Conservation (phyloP, 495 filamentous ascomycete species). For the Trichoderma orchidacearum region DNA sequence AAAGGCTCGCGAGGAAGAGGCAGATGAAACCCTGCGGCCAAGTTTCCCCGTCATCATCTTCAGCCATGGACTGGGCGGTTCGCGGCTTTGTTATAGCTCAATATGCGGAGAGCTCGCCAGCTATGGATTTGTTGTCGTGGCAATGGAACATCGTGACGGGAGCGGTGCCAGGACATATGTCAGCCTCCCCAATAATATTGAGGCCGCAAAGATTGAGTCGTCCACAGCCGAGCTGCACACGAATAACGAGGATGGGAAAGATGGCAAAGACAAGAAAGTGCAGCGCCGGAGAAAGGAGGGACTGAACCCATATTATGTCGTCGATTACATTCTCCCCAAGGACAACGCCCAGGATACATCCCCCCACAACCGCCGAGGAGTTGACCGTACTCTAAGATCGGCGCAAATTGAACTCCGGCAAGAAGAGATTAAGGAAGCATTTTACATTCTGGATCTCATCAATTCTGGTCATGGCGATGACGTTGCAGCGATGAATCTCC, state of each 20-base stretch:
- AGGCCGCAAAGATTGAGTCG: conserved; percentile 8
- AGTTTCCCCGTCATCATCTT: conserved; percentile 54
- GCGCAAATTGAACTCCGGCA: conserved; percentile 48
- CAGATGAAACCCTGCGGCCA: conserved; percentile 6
- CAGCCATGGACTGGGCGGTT: conserved; percentile 54
- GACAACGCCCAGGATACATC: conserved; percentile 24
- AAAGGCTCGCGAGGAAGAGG: conserved; percentile 18
- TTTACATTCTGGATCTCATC: conserved; percentile 38
- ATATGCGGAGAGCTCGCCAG: conserved; percentile 49
- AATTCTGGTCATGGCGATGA: conserved; percentile 29
- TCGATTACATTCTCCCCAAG: conserved; percentile 31
- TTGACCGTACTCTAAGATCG: conserved; percentile 30
- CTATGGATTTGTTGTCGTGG: conserved; percentile 53
- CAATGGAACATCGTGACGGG: conserved; percentile 55
- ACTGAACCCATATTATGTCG: conserved; percentile 16
- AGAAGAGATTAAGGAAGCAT: conserved; percentile 46
- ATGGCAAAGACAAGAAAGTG: neutral
- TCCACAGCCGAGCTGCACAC: neutral
- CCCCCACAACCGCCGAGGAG: conserved; percentile 17
- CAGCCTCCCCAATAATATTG: conserved; percentile 15
- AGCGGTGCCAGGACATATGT: conserved; percentile 49
- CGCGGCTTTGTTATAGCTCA: conserved; percentile 46
- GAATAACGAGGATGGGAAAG: conserved; percentile 2
- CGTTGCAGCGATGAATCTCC: conserved; percentile 30
- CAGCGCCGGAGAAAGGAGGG: conserved; percentile 2